Conservation (phyloP, 1,139 yeast species). For the Candida albicans region DNA sequence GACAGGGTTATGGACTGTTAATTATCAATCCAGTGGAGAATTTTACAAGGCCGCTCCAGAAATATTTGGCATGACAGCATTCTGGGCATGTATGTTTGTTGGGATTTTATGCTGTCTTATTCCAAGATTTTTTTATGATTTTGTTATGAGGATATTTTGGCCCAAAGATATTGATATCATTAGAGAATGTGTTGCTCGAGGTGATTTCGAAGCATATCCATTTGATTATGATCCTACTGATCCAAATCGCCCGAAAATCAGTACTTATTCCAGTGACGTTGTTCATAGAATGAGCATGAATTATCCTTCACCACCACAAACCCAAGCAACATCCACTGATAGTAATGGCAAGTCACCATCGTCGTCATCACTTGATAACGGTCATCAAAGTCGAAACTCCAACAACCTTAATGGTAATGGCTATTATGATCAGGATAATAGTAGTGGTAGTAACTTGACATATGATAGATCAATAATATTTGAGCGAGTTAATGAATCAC, state of each 20-base stretch:
- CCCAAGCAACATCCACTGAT: neutral
- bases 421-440: neutral
- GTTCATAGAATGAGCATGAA: slow-evolving; percentile 22
- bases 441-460: neutral
- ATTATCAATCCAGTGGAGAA: slow-evolving; percentile 54
- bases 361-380: slow-evolving; percentile 1
- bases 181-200: slow-evolving; percentile 68
- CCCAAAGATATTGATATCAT: slow-evolving; percentile 87
- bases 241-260: slow-evolving; percentile 42
- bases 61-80: slow-evolving; percentile 67
- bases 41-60: slow-evolving; percentile 76
- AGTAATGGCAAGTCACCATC: neutral
- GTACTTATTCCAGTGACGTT: slow-evolving; percentile 25
- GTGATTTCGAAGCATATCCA: slow-evolving; percentile 61
- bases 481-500: neutral
- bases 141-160: slow-evolving; percentile 56
- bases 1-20: slow-evolving; percentile 88
- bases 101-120: slow-evolving; percentile 72
- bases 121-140: slow-evolving; percentile 74
- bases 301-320: slow-evolving; percentile 3
- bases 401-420: too few species aligned
- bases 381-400: neutral
- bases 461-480: slow-evolving; percentile 5
- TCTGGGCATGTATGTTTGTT: slow-evolving; percentile 80
- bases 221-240: slow-evolving; percentile 67